Base-by-base conservation (phyloP, 495 filamentous ascomycete genomes). In the Melanomma pulvis-pyrius region DNA sequence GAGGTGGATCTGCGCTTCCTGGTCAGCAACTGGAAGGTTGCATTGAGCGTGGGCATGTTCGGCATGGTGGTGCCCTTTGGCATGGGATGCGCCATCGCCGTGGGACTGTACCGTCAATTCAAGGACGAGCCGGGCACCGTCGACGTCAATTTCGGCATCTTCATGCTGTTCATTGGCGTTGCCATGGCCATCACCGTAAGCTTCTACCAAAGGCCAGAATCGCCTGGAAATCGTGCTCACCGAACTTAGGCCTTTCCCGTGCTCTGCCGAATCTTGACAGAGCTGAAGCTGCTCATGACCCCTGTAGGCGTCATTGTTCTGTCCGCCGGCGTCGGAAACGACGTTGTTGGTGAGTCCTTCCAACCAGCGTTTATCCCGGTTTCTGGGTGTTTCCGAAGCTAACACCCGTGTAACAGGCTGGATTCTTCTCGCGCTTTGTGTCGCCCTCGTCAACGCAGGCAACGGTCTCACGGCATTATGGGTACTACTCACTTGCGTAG, bases 311-410 rank as follows among this genome's bases (percentile, higher is more conserved):
- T 96, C 30, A 96, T 96, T 47, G 90, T 93, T 29, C 80, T 98
- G 17, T 93, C 94, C 15, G 94, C 94, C 11, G 94, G 94, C 34
- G 93, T 97, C 30, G 93, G 93, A 11, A 98, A 98, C 67, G 94
- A 98, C 72, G 92, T 98, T 24, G 86, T 91, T 11, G 94, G 93
- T 71, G 12, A 73, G 64, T 66, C 36, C 4, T 9, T 36, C 44
- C 19, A 41, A 21, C 15, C 51, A 50, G 3, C 5, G 12, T 25
- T 56, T 6, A 29, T 41, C 15, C 47, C 21, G 32, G 24, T 60
- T 30, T 34, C 24, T 26, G 30, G 28, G 36, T 59, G 58, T 50
- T 24, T 29, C 55, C 36, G 22, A 61, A 47, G 57, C 63, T 72
- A 72, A 67, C 49, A 17, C 39, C 28, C 13, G 61, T 56, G 39